Base-by-base conservation (phyloP, 768 basidiomycete species). In the Termitomyces sp. region DNA sequence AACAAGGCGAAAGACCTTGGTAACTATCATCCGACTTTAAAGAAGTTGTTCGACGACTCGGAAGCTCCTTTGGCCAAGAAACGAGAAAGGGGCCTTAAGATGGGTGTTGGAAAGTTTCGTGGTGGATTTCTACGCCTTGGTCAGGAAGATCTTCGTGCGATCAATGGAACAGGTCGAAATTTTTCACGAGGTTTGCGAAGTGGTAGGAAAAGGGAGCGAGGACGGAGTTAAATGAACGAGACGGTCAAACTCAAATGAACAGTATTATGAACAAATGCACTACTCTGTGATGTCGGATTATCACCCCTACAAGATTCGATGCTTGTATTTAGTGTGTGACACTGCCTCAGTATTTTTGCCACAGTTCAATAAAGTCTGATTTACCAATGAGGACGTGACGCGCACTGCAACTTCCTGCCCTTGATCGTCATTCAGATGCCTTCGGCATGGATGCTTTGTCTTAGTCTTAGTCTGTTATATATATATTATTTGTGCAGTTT, bases 21-120 rank as follows among this genome's bases (percentile, higher is more conserved):
- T 17, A 93, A 91, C 67, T 94, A 92, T 66, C 90, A 94, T 62
- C 90, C 88, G 40, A 75, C 78, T 4, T 72, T 93, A 54, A 94
- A 91, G 68, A 83, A 79, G 57, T 60, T 86, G 7, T 90, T 85
- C 63, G 80, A 80, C 53, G 58, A 63, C 19, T 64, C 68, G 19
- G 64, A 70, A 19, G 59, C 55, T 8, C 50, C 62, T 47, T 56
- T 64, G n/a, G 70, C 64, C 44, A 75, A 71, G 60, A 85, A 78
- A 59, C 74, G 89, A 59, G 75, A 80, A 44, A 77, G 82, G 62
- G 92, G 91, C 11, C 68, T 94, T 42, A 75, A 76, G 58, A 85
- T 91, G 85, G 91, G 91, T 7, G 79, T 94, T 21, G 91, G 91
- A 7, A 86, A 77, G 57, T 93, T 89, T 68, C 78, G 73, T 53